Evolutionary conservation across 73 alveolate genomes (phyloP).

Genomic region (Uronychia setigera): DNA sequence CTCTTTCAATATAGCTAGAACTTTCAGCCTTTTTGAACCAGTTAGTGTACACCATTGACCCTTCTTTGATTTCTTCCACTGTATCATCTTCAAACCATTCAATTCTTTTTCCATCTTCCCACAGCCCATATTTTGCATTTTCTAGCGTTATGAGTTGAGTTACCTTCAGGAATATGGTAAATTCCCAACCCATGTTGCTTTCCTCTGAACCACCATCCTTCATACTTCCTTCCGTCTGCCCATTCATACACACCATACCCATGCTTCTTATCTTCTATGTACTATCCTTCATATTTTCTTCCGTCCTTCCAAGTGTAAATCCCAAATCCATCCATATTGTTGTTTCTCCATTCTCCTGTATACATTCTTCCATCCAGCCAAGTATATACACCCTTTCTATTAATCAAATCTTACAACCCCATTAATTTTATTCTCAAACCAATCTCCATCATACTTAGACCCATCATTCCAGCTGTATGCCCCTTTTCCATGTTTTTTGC

Average conservation of each 20-base stretch:
- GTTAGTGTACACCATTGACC: no score
- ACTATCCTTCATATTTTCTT: slow-evolving; percentile 17
- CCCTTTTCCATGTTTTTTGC: slow-evolving; percentile 69
- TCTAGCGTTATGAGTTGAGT: not conserved
- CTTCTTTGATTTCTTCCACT: not conserved
- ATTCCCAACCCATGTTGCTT: slow-evolving; percentile 41
- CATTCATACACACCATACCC: slow-evolving; percentile 59
- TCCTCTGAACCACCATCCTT: slow-evolving; percentile 53
- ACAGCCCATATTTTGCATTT: not conserved
- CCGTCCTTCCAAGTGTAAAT: slow-evolving; percentile 29
- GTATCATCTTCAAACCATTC: not conserved
- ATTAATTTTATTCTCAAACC: slow-evolving; percentile 54
- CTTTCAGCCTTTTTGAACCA: not conserved
- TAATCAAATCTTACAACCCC: not conserved
- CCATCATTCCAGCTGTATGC: slow-evolving; percentile 71
- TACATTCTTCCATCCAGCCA: slow-evolving; percentile 8
- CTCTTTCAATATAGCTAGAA: not conserved
- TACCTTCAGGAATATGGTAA: no score
- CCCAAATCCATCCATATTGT: slow-evolving; percentile 25
- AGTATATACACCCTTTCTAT: not conserved
- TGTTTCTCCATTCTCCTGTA: slow-evolving; percentile 11
- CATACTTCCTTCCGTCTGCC: slow-evolving; percentile 29
- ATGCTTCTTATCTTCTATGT: slow-evolving; percentile 41
- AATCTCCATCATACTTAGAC: slow-evolving; percentile 62
- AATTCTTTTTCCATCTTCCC: slow-evolving; percentile 5